phyloP scores from a whole-genome alignment of 2,329 filamentous ascomycete species.

The Piedraia hortae region DNA sequence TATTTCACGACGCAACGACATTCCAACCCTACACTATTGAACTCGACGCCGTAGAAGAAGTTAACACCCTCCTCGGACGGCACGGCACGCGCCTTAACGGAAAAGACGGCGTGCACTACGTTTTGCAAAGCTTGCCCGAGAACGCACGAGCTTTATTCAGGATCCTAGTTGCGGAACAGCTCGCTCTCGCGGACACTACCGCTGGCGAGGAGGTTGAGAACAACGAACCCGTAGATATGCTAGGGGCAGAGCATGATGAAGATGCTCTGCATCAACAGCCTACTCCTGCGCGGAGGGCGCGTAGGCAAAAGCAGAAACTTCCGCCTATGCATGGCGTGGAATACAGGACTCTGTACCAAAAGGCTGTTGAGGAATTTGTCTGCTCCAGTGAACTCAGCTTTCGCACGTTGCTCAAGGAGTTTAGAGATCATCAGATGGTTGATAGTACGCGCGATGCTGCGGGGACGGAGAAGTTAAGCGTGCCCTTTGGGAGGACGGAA shows the following conservation, averaged over 20 bases:
- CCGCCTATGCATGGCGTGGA: constrained; percentile 36
- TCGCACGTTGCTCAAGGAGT: constrained; percentile 79
- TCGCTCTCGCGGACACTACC: constrained; percentile 27
- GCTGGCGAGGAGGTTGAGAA: constrained; percentile 9
- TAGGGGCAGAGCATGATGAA: constrained; percentile 9
- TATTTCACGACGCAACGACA: constrained; percentile 86
- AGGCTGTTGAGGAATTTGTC: constrained; percentile 88
- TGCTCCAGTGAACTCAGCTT: constrained; percentile 93
- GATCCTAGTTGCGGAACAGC: constrained; percentile 58
- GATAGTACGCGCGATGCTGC: constrained; percentile 62
- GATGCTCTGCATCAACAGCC: constrained; percentile 8
- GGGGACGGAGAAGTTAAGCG: constrained; percentile 59
- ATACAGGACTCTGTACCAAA: constrained; percentile 77
- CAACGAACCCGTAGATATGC: constrained; percentile 5
- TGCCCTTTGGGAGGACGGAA: constrained; percentile 70
- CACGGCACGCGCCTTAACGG: constrained; percentile 57
- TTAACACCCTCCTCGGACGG: constrained; percentile 63
- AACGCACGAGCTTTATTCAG: constrained; percentile 75
- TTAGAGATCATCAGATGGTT: constrained; percentile 95
- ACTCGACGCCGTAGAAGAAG: constrained; percentile 64
- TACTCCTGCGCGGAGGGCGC: constrained; percentile 7
- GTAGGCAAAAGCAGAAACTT: constrained; percentile 3
- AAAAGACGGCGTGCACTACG: constrained; percentile 74
- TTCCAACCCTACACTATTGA: constrained; percentile 50
- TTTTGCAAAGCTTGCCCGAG: constrained; percentile 68